A percentile compares a stretch with the other conserved stretches of the same genome.
These are phyloP conservation scores for Nemania abortiva DNA, from an alignment of 2,329 filamentous ascomycete genomes.

Conservation along the genomic window DNA sequence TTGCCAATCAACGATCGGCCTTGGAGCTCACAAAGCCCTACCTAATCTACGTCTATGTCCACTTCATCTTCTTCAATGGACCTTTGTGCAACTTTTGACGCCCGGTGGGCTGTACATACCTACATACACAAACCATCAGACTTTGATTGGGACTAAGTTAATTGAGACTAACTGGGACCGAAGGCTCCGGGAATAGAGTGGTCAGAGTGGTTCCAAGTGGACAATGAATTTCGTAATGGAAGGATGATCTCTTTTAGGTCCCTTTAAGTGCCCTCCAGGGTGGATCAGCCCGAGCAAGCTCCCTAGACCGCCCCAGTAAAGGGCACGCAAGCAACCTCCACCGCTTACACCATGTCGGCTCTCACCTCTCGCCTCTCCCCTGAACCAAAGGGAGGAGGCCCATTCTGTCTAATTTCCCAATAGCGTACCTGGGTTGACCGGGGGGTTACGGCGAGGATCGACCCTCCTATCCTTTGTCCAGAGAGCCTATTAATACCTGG, in stretches of 20 bases:
- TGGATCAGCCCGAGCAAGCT: constrained; percentile 29
- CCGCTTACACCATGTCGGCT: constrained; percentile 28
- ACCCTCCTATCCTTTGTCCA: constrained; percentile 49
- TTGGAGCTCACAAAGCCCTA: not conserved
- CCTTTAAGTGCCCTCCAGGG: constrained; percentile 22
- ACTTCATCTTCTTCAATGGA: constrained; percentile 5
- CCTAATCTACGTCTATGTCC: constrained; percentile 13
- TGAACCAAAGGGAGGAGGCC: constrained; percentile 33
- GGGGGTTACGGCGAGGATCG: constrained; percentile 31
- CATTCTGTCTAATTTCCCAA: constrained; percentile 51
- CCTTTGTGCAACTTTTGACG: constrained; percentile 21
- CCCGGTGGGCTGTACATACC: constrained; percentile 13
- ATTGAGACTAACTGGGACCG: not conserved
- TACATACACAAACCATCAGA: not conserved
- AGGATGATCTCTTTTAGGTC: constrained; percentile 24
- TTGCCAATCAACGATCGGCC: constrained; percentile 24
- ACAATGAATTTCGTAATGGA: constrained; percentile 29
- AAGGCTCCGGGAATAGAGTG: not conserved
- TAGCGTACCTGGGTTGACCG: constrained; percentile 23
- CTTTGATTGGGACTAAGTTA: no score
- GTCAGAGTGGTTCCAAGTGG: not conserved
- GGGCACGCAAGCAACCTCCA: constrained; percentile 34
- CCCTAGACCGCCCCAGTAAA: constrained; percentile 24
- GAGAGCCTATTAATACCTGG: constrained; percentile 61
- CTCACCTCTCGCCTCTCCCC: constrained; percentile 23